phyloP scores from a whole-genome alignment of 352 stramenopile genomes.

The Phytophthora sp. region DNA sequence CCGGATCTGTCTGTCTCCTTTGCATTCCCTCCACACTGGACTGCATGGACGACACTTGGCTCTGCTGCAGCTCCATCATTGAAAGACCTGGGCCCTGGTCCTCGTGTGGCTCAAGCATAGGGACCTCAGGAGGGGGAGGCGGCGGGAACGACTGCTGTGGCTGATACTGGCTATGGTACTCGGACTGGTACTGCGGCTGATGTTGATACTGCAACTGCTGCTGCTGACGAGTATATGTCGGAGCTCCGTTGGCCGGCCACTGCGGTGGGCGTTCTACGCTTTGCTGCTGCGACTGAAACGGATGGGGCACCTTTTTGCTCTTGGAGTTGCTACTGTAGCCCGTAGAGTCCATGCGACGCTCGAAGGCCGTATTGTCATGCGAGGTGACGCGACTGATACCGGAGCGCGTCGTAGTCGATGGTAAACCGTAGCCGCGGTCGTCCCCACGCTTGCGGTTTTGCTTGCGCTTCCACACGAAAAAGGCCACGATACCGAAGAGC shows the following conservation, averaged over 20 bases:
- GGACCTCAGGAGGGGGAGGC: constrained; percentile 31
- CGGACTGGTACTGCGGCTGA: constrained; percentile 17
- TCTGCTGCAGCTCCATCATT: constrained; percentile 42
- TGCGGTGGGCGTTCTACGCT: constrained; percentile 32
- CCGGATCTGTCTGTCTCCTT: constrained; percentile 30
- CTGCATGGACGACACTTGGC: constrained; percentile 18
- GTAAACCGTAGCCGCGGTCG: constrained; percentile 18
- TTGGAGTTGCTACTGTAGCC: constrained; percentile 24
- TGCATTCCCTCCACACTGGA: constrained; percentile 30
- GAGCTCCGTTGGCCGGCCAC: constrained; percentile 35
- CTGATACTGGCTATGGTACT: constrained; percentile 27
- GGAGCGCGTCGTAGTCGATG: constrained; percentile 21
- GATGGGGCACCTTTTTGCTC: constrained; percentile 17
- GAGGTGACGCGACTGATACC: constrained; percentile 24
- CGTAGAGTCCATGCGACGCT: constrained; percentile 33
- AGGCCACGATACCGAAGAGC: constrained; percentile 53
- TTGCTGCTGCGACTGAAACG: constrained; percentile 8
- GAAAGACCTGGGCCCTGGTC: constrained; percentile 31
- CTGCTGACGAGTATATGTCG: constrained; percentile 39
- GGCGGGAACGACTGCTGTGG: constrained; percentile 31
- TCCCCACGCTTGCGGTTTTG: constrained; percentile 36
- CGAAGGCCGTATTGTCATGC: constrained; percentile 22
- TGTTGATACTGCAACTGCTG: constrained; percentile 24
- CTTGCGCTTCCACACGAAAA: constrained; percentile 61
- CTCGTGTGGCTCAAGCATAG: constrained; percentile 37